Conservation (phyloP, 2,329 filamentous ascomycete genomes). For the Mycocentrospora acerina region DNA sequence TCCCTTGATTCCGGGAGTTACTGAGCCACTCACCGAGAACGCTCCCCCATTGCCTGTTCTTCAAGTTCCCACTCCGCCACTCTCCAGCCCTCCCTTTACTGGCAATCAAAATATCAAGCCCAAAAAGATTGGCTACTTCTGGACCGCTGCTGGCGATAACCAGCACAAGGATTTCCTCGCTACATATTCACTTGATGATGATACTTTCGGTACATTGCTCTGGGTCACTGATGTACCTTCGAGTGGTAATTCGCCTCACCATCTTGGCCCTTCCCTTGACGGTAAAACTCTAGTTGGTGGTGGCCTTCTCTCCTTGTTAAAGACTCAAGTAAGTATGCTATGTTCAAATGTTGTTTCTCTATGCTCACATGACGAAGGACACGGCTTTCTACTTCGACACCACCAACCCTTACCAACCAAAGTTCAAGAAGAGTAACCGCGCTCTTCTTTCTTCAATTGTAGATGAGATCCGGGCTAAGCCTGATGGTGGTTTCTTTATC, state of each 20-base stretch:
- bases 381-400: constrained; percentile 65
- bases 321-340: constrained; percentile 47
- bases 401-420: constrained; percentile 59
- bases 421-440: constrained; percentile 62
- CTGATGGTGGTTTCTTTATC: constrained; percentile 63
- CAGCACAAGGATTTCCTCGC: constrained; percentile 60
- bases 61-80: constrained; percentile 60
- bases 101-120: constrained; percentile 57
- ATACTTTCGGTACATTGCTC: constrained; percentile 63
- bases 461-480: constrained; percentile 65
- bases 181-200: constrained; percentile 61
- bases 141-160: constrained; percentile 63
- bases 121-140: constrained; percentile 68
- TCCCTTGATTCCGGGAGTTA: constrained; percentile 61
- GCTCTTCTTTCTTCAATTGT: constrained; percentile 61
- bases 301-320: constrained; percentile 60
- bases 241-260: constrained; percentile 63
- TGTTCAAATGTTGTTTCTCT: neutral
- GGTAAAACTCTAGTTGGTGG: constrained; percentile 61
- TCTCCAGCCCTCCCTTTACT: constrained; percentile 56
- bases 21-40: constrained; percentile 54
- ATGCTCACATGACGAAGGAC: constrained; percentile 45
- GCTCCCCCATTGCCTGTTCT: constrained; percentile 60
- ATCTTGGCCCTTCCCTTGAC: constrained; percentile 57
- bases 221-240: constrained; percentile 60